phyloP scores from a whole-genome alignment of 805 yeast genomes.

The Monosporozyma aerobia region DNA sequence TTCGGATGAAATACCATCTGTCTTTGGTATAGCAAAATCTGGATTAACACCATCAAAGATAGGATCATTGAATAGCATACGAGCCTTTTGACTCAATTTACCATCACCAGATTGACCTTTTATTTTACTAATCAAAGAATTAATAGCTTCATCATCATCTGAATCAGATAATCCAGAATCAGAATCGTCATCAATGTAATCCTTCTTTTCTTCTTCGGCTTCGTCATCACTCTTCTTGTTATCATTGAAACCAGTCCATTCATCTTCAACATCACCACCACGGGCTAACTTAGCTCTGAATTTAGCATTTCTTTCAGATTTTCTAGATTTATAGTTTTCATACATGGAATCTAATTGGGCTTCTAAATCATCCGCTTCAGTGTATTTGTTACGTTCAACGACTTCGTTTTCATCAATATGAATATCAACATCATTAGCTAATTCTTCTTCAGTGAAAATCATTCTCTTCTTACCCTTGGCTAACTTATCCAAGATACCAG shows the following conservation, averaged over 20 bases:
- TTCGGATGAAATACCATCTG: conserved; percentile 10
- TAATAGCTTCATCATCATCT: conserved; percentile 68
- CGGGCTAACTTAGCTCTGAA: conserved; percentile 61
- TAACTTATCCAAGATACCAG: conserved; percentile 68
- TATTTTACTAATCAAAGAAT: conserved; percentile 45
- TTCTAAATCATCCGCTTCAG: conserved; percentile 62
- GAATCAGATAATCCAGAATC: conserved; percentile 42
- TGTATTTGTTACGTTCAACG: conserved; percentile 29
- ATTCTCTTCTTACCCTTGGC: conserved; percentile 66
- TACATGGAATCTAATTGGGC: conserved; percentile 80
- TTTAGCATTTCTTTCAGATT: conserved; percentile 60
- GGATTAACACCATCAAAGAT: conserved; percentile 43
- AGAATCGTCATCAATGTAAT: conserved; percentile 32
- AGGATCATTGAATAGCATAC: conserved; percentile 42
- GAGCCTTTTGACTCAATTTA: conserved; percentile 34
- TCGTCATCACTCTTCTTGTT: conserved; percentile 32
- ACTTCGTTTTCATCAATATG: conserved; percentile 40
- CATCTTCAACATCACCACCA: conserved; percentile 67
- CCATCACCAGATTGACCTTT: conserved; percentile 37
- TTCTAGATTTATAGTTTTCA: conserved; percentile 52
- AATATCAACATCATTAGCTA: conserved; percentile 47
- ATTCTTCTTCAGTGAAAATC: conserved; percentile 49
- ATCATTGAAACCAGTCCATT: conserved; percentile 67
- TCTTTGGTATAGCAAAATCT: conserved; percentile 22
- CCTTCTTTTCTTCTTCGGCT: conserved; percentile 33